phyloP scores from a whole-genome alignment of 2,329 filamentous ascomycete genomes.

The Fusarium sp. region DNA sequence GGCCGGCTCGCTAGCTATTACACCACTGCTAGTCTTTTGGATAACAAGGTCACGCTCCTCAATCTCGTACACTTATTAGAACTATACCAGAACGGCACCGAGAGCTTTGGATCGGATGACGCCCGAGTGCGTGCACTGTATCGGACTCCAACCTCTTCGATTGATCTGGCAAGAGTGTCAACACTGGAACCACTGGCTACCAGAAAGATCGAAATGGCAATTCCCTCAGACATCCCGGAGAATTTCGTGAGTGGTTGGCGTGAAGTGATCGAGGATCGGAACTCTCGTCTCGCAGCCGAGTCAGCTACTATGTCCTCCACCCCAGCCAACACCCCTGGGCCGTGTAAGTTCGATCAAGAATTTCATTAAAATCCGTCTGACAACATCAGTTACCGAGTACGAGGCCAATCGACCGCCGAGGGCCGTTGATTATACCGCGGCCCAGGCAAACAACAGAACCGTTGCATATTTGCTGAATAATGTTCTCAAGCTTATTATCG shows the following conservation, averaged over 20 bases:
- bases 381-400: no score
- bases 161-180: no score
- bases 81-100: background rate
- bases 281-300: background rate
- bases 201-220: background rate
- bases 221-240: background rate
- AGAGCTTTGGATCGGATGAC: background rate
- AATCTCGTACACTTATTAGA: background rate
- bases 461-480: background rate
- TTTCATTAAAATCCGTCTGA: no score
- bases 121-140: background rate
- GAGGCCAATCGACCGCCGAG: no score
- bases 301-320: no score
- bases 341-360: no score
- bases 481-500: background rate
- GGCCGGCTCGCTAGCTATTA: background rate
- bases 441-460: background rate
- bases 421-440: background rate
- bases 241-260: background rate
- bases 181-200: background rate
- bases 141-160: background rate
- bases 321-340: no score
- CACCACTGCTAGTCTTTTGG: background rate
- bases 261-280: background rate
- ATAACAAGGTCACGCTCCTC: background rate